Evolutionary conservation across 2,329 filamentous ascomycete genomes (phyloP).

Genomic region (Fonsecaea multimorphosa): DNA sequence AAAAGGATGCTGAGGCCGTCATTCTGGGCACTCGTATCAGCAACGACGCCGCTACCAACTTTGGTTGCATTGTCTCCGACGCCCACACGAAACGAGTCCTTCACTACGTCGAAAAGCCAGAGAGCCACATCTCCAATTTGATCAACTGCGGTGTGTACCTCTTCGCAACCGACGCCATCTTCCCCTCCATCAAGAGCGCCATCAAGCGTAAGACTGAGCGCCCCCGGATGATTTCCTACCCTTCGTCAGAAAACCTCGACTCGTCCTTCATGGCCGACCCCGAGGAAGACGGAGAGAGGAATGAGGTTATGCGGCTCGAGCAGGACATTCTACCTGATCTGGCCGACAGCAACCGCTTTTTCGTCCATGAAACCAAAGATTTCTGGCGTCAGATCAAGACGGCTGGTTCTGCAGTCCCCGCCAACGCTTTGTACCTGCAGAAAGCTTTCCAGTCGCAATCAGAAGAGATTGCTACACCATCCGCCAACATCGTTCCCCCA

Average conservation of each 20-base stretch:
- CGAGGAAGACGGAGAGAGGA: constrained; percentile 76
- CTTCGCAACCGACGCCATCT: constrained; percentile 93
- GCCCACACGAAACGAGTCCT: constrained; percentile 91
- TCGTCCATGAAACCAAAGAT: constrained; percentile 97
- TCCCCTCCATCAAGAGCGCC: constrained; percentile 89
- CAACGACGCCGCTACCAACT: constrained; percentile 92
- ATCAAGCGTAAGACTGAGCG: constrained; percentile 95
- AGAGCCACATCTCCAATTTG: constrained; percentile 94
- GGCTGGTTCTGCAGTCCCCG: constrained; percentile 92
- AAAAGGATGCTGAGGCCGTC: constrained; percentile 94
- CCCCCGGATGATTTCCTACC: constrained; percentile 90
- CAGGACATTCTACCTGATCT: constrained; percentile 96
- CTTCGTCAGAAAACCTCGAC: constrained; percentile 91
- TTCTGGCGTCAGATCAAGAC: constrained; percentile 99
- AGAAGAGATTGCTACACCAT: constrained; percentile 80
- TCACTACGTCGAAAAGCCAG: constrained; percentile 99
- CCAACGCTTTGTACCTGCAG: constrained; percentile 94
- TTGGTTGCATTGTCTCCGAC: constrained; percentile 97
- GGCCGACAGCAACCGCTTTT: constrained; percentile 97
- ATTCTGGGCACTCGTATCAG: constrained; percentile 91
- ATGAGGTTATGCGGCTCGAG: constrained; percentile 89
- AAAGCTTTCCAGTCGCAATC: constrained; percentile 86
- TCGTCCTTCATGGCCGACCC: constrained; percentile 70
- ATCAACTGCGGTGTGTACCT: constrained; percentile 99
- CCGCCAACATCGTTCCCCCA: constrained; percentile 84